Evolutionary conservation across 768 basidiomycete genomes (phyloP).

Genomic region (Hericium rajendrae): DNA sequence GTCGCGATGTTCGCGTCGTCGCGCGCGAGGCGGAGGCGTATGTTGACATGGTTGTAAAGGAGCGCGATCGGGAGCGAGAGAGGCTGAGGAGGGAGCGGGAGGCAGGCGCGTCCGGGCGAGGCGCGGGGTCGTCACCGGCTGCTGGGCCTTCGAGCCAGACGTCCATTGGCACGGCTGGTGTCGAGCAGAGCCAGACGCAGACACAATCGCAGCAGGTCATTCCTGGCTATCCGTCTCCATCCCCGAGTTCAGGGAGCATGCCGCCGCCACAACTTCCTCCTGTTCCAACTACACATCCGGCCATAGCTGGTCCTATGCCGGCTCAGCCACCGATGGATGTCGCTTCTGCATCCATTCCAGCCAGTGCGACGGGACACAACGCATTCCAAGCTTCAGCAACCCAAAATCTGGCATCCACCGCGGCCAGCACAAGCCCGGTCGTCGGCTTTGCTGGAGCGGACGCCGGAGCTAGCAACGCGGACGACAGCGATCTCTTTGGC

Average conservation of each 20-base stretch:
- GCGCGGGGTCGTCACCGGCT: neutral
- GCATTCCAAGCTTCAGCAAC: neutral
- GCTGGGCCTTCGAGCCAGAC: constrained; percentile 5
- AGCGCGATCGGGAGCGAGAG: constrained; percentile 72
- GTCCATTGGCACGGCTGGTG: neutral
- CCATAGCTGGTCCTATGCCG: neutral
- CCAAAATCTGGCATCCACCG: neutral
- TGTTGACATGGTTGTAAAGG: constrained; percentile 66
- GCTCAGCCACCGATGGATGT: neutral
- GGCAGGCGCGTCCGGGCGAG: constrained; percentile 18
- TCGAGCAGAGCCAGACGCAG: constrained; percentile 16
- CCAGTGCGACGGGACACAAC: neutral
- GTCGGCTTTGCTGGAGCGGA: neutral
- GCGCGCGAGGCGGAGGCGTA: constrained; percentile 58
- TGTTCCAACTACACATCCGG: neutral
- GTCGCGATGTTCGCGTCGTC: constrained; percentile 34
- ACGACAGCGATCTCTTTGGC: constrained; percentile 12
- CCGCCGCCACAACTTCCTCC: neutral
- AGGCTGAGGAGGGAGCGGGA: constrained; percentile 61
- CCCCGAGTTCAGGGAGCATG: constrained; percentile 12
- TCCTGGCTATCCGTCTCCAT: constrained; percentile 47
- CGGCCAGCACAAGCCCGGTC: neutral
- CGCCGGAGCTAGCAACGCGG: neutral
- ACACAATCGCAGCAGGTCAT: constrained; percentile 16
- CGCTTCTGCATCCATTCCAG: neutral